phyloP scores from a whole-genome alignment of 768 basidiomycete species.

The Zangia roseola region DNA sequence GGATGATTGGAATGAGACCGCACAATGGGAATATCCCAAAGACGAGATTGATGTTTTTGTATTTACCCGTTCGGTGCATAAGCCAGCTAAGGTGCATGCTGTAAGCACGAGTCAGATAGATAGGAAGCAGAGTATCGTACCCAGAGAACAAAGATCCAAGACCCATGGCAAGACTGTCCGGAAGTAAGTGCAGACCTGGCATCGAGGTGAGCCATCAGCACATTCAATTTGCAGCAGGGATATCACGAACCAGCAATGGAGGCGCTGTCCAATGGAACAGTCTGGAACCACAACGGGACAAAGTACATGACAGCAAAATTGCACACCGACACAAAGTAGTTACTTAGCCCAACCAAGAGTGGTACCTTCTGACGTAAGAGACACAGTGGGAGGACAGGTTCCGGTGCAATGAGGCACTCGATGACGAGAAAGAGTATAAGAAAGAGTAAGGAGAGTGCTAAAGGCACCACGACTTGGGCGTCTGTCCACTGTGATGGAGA shows the following conservation, averaged over 20 bases:
- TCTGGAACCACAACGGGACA: constrained; percentile 82
- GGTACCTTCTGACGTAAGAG: constrained; percentile 68
- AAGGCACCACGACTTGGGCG: constrained; percentile 47
- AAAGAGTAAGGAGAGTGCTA: constrained; percentile 44
- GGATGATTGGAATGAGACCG: constrained; percentile 38
- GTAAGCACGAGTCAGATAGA: not conserved
- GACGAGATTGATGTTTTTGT: constrained; percentile 44
- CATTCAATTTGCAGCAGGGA: not conserved
- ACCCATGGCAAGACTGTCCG: constrained; percentile 50
- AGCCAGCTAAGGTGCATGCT: constrained; percentile 33
- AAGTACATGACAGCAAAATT: constrained; percentile 78
- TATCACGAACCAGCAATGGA: constrained; percentile 54
- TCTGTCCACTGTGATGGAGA: constrained; percentile 49
- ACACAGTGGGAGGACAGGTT: constrained; percentile 68
- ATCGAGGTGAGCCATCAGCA: not conserved
- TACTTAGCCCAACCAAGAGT: constrained; percentile 65
- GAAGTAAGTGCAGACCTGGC: constrained; percentile 47
- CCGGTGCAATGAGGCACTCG: constrained; percentile 59
- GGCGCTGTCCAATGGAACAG: constrained; percentile 65
- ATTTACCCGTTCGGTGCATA: constrained; percentile 52
- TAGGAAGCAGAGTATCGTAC: constrained; percentile 10
- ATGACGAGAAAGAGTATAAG: constrained; percentile 54
- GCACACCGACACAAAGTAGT: constrained; percentile 70
- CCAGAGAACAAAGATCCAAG: constrained; percentile 52
- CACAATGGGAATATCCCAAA: constrained; percentile 51